Evolutionary conservation across 1,284 basidiomycete genomes (phyloP).

Genomic region (Cryptococcus jaspeensis): DNA sequence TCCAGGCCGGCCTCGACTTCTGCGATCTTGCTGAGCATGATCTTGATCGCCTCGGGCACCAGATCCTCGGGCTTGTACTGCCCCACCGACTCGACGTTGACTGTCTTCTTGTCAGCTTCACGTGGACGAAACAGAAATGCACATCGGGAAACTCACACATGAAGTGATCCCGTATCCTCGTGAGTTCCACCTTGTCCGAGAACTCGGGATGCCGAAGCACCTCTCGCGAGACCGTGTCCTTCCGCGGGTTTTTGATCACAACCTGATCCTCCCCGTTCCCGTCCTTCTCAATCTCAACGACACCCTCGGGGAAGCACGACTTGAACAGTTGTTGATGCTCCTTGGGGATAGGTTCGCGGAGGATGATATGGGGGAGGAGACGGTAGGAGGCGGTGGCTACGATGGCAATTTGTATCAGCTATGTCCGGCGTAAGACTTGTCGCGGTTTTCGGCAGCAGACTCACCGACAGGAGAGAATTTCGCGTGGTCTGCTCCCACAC

Average conservation of each 20-base stretch:
- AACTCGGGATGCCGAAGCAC: constrained; percentile 92
- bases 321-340: constrained; percentile 71
- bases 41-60: constrained; percentile 75
- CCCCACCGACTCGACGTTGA: constrained; percentile 86
- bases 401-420: background rate
- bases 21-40: constrained; percentile 77
- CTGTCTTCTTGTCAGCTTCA: constrained; percentile 51
- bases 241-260: constrained; percentile 64
- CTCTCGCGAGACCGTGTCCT: constrained; percentile 90
- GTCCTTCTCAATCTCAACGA: constrained; percentile 67
- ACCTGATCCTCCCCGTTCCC: constrained; percentile 52
- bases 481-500: constrained; percentile 93
- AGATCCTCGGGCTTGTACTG: constrained; percentile 81
- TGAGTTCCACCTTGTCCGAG: constrained; percentile 76
- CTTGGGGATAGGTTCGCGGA: constrained; percentile 67
- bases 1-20: constrained; percentile 48
- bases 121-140: background rate
- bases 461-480: constrained; percentile 95
- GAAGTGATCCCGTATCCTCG: constrained; percentile 88
- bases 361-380: constrained; percentile 80
- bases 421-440: background rate
- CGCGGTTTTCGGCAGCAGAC: constrained; percentile 45
- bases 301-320: constrained; percentile 84
- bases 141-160: constrained; percentile 62
- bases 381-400: constrained; percentile 92